Conservation (phyloP, 2,329 filamentous ascomycete genomes). For the Coniella vitis region DNA sequence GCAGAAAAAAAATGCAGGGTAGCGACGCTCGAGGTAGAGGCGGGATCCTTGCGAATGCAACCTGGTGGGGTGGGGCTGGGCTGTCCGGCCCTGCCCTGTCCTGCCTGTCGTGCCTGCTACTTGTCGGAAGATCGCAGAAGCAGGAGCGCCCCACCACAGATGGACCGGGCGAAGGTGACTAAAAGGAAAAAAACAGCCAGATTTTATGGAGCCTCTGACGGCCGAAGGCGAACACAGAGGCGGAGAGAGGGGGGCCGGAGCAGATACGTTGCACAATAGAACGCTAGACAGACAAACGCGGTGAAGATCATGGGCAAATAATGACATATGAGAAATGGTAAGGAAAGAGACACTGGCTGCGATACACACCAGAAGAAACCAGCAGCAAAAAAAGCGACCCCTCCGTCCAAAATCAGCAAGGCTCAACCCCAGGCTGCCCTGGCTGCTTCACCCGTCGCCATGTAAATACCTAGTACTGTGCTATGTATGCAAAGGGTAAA, state of each 20-base stretch:
- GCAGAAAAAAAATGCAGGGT: background rate
- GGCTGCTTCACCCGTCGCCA: no score
- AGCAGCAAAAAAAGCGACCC: no score
- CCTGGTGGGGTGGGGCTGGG: background rate
- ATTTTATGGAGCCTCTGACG: constrained; percentile 1
- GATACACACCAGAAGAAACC: no score
- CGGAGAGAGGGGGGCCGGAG: background rate
- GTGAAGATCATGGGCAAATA: background rate
- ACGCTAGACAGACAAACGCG: background rate
- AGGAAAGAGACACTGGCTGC: no score
- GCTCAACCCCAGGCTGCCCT: no score
- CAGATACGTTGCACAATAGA: background rate
- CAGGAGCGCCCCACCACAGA: background rate
- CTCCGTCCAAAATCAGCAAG: no score
- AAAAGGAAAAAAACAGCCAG: constrained; percentile 1
- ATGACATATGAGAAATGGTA: no score
- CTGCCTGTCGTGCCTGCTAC: background rate
- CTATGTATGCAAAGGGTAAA: no score
- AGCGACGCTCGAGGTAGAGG: background rate
- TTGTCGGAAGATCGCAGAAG: background rate
- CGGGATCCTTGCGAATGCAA: background rate
- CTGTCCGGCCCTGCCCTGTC: no score
- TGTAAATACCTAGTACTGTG: no score
- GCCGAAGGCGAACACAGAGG: background rate
- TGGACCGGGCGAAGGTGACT: background rate